phyloP scores from a whole-genome alignment of 2,329 filamentous ascomycete species.

The Apiospora pterosperma region DNA sequence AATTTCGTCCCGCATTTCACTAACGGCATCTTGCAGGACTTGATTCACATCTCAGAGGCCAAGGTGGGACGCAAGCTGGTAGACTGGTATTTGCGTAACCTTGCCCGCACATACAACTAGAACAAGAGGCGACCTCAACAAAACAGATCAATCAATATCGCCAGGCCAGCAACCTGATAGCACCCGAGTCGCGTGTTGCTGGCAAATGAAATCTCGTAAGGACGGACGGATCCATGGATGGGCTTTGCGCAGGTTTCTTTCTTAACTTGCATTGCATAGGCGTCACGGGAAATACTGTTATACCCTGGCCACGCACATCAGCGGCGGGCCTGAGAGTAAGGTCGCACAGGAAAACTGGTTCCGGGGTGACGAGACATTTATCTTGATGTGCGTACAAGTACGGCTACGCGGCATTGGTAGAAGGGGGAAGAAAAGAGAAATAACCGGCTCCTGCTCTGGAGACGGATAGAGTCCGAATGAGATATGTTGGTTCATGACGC shows the following conservation, averaged over 20 bases:
- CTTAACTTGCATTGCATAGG: constrained; percentile 36
- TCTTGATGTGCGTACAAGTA: constrained; percentile 3
- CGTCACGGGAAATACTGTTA: constrained; percentile 27
- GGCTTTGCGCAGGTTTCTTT: constrained; percentile 24
- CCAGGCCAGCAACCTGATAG: constrained; percentile 1
- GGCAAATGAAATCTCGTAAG: neutral
- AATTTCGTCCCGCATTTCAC: constrained; percentile 18
- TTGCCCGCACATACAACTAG: constrained; percentile 86
- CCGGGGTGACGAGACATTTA: constrained; percentile 7
- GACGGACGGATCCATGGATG: constrained; percentile 2
- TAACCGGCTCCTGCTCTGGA: constrained; percentile 1
- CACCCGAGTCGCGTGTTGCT: neutral
- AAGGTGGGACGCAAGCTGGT: constrained; percentile 97
- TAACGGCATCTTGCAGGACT: constrained; percentile 55
- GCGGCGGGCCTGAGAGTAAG: constrained; percentile 17
- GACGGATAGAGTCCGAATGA: neutral
- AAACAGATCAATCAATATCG: neutral
- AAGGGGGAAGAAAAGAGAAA: neutral
- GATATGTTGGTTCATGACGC: constrained; percentile 2
- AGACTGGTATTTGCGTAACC: constrained; percentile 98
- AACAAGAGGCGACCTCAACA: neutral
- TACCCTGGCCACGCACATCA: constrained; percentile 8
- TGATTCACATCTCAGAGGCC: constrained; percentile 98
- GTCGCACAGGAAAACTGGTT: constrained; percentile 11
- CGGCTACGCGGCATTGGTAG: neutral